These are phyloP conservation scores for Quercus gilva DNA, from an alignment of 306 rosid genomes.

Conservation along the genomic window DNA sequence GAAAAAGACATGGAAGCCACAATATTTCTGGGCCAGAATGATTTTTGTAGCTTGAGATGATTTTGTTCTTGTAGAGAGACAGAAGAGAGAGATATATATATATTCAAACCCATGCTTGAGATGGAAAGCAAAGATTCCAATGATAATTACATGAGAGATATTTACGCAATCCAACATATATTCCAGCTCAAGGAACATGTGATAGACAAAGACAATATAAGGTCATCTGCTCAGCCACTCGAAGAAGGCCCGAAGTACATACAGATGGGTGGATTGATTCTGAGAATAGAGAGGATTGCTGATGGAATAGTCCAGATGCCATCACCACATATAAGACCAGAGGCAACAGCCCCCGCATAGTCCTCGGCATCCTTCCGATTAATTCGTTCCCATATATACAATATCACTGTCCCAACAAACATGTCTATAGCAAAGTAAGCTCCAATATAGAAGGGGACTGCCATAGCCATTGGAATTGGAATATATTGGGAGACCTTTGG, in stretches of 20 bases:
- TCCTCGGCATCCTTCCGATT: conserved; percentile 77
- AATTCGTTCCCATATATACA: conserved; percentile 76
- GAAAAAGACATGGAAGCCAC: background rate
- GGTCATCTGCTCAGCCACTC: conserved; percentile 37
- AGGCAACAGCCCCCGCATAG: conserved; percentile 89
- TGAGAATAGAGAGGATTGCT: conserved; percentile 76
- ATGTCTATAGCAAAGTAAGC: conserved; percentile 89
- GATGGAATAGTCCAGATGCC: conserved; percentile 98
- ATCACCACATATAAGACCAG: conserved; percentile 93
- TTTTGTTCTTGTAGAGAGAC: background rate
- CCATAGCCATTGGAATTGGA: conserved; percentile 98
- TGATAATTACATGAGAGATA: conserved; percentile 10
- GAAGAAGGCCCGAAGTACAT: conserved; percentile 85
- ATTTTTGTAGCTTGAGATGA: background rate
- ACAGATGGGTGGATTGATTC: conserved; percentile 87
- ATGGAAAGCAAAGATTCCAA: background rate
- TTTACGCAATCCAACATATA: conserved; percentile 26
- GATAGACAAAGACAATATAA: background rate
- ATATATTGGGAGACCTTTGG: conserved; percentile 65
- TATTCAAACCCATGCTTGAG: background rate
- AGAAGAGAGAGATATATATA: background rate
- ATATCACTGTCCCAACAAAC: conserved; percentile 84
- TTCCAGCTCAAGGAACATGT: background rate
- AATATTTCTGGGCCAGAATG: background rate
- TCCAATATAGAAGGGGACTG: conserved; percentile 85